phyloP scores from a whole-genome alignment of 2,329 filamentous ascomycete species.

The Fusarium succisae region DNA sequence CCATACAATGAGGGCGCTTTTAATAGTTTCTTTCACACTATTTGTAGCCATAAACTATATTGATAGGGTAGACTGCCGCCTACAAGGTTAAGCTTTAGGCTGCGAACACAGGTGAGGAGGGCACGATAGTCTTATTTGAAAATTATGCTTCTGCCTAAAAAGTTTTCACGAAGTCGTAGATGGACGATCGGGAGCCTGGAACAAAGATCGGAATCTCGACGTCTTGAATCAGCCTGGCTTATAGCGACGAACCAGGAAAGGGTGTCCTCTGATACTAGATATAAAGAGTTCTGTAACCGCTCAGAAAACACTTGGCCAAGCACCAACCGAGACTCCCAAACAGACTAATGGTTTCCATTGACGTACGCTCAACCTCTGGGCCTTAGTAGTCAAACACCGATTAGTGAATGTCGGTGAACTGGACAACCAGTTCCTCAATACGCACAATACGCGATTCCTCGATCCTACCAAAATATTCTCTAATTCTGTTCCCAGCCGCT shows the following conservation, averaged over 20 bases:
- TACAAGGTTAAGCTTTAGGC: not conserved
- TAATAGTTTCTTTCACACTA: not conserved
- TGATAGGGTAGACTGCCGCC: no score
- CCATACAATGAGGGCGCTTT: not conserved
- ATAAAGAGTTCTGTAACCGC: rapidly evolving
- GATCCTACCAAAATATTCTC: no score
- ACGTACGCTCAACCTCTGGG: not conserved
- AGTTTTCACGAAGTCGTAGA: not conserved
- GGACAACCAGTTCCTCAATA: not conserved
- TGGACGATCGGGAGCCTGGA: not conserved
- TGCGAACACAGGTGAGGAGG: not conserved
- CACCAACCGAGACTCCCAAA: not conserved
- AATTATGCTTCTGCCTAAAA: not conserved
- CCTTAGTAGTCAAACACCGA: no score
- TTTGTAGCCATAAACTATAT: not conserved
- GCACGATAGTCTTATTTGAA: rapidly evolving
- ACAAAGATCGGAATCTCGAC: not conserved
- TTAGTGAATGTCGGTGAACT: not conserved
- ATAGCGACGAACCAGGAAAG: not conserved
- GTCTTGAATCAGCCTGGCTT: not conserved
- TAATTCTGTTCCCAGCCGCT: not conserved
- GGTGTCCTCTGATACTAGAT: not conserved
- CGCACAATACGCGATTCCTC: not conserved
- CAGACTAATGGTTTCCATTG: not conserved
- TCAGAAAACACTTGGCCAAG: rapidly evolving